Evolutionary conservation across 805 yeast species (phyloP).

Genomic region (Kuraishia floccosa): DNA sequence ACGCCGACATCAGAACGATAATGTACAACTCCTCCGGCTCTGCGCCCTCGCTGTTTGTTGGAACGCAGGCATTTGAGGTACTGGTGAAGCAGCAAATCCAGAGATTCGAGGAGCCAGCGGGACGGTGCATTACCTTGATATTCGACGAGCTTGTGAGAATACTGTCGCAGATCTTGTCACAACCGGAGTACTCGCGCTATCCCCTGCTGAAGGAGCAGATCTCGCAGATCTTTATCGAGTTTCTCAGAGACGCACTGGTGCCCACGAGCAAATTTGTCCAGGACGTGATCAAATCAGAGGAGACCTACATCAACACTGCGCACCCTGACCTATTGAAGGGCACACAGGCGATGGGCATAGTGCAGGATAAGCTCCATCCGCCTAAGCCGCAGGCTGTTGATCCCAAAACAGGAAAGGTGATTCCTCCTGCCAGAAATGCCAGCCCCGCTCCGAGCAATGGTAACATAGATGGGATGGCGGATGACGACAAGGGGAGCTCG

Average conservation of each 20-base stretch:
- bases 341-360: constrained; percentile 87
- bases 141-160: constrained; percentile 94
- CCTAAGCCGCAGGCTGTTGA: constrained; percentile 68
- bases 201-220: constrained; percentile 86
- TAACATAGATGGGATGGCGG: no score
- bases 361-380: constrained; percentile 77
- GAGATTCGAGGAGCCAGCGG: constrained; percentile 88
- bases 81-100: constrained; percentile 87
- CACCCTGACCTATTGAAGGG: constrained; percentile 96
- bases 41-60: constrained; percentile 91
- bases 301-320: constrained; percentile 92
- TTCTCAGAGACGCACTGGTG: constrained; percentile 61
- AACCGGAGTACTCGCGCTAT: constrained; percentile 77
- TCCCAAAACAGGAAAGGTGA: constrained; percentile 83
- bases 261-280: constrained; percentile 83
- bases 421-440: constrained; percentile 29
- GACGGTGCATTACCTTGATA: constrained; percentile 79
- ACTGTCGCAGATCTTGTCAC: constrained; percentile 69
- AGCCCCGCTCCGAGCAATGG: constrained; percentile 16
- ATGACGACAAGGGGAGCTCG: constrained; percentile 52
- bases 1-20: constrained; percentile 91
- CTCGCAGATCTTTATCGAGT: constrained; percentile 68
- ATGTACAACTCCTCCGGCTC: constrained; percentile 96
- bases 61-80: constrained; percentile 95
- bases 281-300: constrained; percentile 79